Evolutionary conservation across 2,329 filamentous ascomycete species (phyloP).

Genomic region (Aureobasidium sp.): DNA sequence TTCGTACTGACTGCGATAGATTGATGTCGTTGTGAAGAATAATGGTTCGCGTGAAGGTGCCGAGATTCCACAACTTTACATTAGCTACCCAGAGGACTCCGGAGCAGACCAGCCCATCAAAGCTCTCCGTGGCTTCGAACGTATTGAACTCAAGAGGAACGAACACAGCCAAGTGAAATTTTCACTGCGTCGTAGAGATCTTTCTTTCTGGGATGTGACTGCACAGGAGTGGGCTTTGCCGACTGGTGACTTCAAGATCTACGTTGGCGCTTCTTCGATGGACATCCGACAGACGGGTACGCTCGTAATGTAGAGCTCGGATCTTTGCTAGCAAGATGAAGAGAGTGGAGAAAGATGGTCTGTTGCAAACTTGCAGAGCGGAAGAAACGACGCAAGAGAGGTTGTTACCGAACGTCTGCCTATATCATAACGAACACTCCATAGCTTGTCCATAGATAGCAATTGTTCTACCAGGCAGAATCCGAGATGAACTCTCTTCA

Average conservation of each 20-base stretch:
- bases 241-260: conserved; percentile 19
- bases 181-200: conserved; percentile 32
- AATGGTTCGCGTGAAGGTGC: conserved; percentile 41
- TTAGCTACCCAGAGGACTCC: conserved; percentile 34
- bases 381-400: background rate
- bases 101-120: conserved; percentile 36
- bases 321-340: background rate
- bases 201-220: conserved; percentile 35
- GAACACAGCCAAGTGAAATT: conserved; percentile 26
- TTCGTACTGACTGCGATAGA: conserved; percentile 27
- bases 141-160: conserved; percentile 27
- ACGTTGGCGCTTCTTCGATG: background rate
- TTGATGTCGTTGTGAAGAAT: conserved; percentile 41
- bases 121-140: conserved; percentile 37
- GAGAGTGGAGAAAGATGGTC: background rate
- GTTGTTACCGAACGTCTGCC: background rate
- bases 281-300: background rate
- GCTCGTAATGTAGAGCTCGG: background rate
- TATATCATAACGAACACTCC: background rate
- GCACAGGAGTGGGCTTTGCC: conserved; percentile 35
- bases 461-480: background rate
- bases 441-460: background rate
- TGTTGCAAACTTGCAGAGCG: background rate
- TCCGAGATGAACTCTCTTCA: too few relatives aligned
- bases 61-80: conserved; percentile 49